Evolutionary conservation across 1,284 basidiomycete genomes (phyloP), one percentile per base, ranked within the genome.

Genomic region (Cutaneotrichosporon sp.): DNA sequence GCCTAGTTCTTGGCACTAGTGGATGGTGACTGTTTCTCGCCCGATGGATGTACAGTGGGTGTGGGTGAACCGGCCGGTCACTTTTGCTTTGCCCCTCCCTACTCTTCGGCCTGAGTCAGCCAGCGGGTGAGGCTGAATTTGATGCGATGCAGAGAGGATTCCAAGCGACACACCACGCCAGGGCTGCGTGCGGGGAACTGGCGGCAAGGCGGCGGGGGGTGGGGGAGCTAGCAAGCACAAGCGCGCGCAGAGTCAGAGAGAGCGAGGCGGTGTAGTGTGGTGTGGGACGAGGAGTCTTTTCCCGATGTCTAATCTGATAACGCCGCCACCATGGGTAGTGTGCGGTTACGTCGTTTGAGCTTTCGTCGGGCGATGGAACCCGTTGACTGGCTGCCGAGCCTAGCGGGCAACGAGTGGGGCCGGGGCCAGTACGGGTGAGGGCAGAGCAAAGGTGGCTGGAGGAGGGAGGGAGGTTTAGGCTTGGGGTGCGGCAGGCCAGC

Each of bases 261-360:
- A n/a, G n/a, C n/a, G 29, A 29, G 29, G 29, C 5, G 29, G 29
- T 29, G 29, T n/a, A n/a, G n/a, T n/a, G 29, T 9, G 29, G 29
- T 29, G 29, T 29, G 29, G 9, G 29, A 36, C 9, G 34, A 36
- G 34, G 22, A 2, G 22, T 16, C 22, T 47, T 27, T 50, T 31
- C 47, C 47, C 47, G 29, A 49, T 63, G 57, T 63, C 62, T 63
- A 63, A 63, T 63, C 62, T 59, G 62, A 63, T 63, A 63, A 63
- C 53, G 33, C 49, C 22, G 10, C 22, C 33, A 20, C 31, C 27
- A 29, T 6, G 7, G 18, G 18, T n/a, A 3, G 18, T 18, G 38
- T 13, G 13, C 4, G 34, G 34, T 36, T 36, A 16, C 34, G 34
- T 36, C 11, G 34, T 36, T 4, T 4, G n/a, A 9, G 7, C 16